Evolutionary conservation across 495 filamentous ascomycete species (phyloP).

Genomic region (Penicillium coffeae): DNA sequence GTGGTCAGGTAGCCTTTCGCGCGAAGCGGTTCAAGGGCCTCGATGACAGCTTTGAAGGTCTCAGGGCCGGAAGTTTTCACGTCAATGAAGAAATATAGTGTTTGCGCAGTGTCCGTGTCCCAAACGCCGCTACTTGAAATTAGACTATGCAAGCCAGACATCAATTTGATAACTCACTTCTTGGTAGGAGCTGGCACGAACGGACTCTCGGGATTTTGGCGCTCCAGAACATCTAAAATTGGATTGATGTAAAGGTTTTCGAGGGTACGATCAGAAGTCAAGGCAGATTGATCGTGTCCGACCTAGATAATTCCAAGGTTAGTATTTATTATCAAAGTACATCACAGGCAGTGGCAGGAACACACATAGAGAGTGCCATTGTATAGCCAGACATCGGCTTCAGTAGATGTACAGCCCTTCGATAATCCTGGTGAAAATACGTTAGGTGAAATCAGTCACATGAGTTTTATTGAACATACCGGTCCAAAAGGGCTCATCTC

Average conservation of each 20-base stretch:
- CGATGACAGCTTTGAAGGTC: slow-evolving; percentile 54
- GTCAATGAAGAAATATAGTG: slow-evolving; percentile 69
- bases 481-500: slow-evolving; percentile 47
- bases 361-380: slow-evolving; percentile 57
- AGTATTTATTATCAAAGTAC: not conserved
- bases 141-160: not conserved
- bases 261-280: slow-evolving; percentile 50
- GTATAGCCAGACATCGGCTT: slow-evolving; percentile 87
- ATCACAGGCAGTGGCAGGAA: not conserved
- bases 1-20: slow-evolving; percentile 57
- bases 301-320: slow-evolving; percentile 28
- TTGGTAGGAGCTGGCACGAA: slow-evolving; percentile 37
- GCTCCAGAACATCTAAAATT: slow-evolving; percentile 48
- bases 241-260: slow-evolving; percentile 56
- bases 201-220: slow-evolving; percentile 41
- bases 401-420: slow-evolving; percentile 66
- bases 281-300: slow-evolving; percentile 51
- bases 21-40: slow-evolving; percentile 62
- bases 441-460: slow-evolving; percentile 1
- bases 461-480: slow-evolving; percentile 21
- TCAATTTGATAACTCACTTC: slow-evolving; percentile 24
- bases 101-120: slow-evolving; percentile 52
- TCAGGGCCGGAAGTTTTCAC: slow-evolving; percentile 55
- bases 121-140: slow-evolving; percentile 38
- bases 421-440: slow-evolving; percentile 26